Base-by-base conservation (phyloP, 371 early-diverging fungal species). In the Actinomortierella wolfii region DNA sequence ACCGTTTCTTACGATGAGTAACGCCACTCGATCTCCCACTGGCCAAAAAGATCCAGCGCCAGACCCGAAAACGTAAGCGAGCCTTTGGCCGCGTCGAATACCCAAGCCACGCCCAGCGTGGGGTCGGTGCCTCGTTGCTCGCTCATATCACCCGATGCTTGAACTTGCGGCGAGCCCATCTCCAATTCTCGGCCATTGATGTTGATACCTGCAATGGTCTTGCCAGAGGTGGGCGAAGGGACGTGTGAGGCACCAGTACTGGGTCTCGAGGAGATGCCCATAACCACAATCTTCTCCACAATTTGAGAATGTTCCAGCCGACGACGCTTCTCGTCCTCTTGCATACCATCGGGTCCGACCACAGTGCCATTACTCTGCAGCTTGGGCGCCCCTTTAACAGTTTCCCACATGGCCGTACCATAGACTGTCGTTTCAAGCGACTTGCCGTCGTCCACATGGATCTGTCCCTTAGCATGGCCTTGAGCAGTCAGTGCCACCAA, bases 401-500 rank as follows among this genome's bases (percentile, higher is more conserved):
- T 2, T 34, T 52, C 57, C 43, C 43, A 66, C 8, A 44, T 21
- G 25, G 66, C 50, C 2, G 29, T 41, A 3, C 66, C 73, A 25
- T 42, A 48, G 20, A n/a, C 29, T 4, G 11, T n/a, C 2, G 43
- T 55, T 8, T 78, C 41, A 14, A 80, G 55, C 1, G 86, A 83
- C 21, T 76, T 68, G 23, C 87, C 88, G 56, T 88, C 86, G 57
- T 88, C 88, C 15, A 86, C 67, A 65, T 82, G 84, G 25, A 85
- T 58, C 34, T 71, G 70, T 40, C 88, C 88, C 8, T 56, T 54
- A 1, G 88, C 85, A 25, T 50, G 24, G 9, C 61, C 71, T 2
- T 53, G 20, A 0, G 64, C 56, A 56, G 85, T 83, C 51, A 87
- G 68, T 2, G 86, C 88, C 45, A 87, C 55, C 13, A 84, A 51